phyloP scores from a whole-genome alignment of 73 alveolate species.

The Stentor coeruleus region DNA sequence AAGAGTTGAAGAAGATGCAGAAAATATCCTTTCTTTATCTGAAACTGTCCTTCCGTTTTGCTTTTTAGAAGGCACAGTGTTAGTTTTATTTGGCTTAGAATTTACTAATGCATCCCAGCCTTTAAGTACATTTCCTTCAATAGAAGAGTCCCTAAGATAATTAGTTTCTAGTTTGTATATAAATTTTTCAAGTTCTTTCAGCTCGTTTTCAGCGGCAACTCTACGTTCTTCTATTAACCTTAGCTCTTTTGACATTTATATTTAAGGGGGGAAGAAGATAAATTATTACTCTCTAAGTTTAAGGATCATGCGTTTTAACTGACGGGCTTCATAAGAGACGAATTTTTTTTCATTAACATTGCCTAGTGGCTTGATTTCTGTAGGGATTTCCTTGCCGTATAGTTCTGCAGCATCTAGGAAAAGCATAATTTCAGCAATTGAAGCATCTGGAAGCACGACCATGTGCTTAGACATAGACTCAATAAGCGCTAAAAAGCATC shows the following conservation, averaged over 20 bases:
- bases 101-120: constrained; percentile 19
- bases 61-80: background rate
- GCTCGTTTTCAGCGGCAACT: constrained; percentile 9
- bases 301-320: constrained; percentile 88
- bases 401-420: constrained; percentile 98
- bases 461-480: constrained; percentile 97
- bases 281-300: constrained; percentile 74
- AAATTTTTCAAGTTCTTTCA: constrained; percentile 12
- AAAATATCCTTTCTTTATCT: constrained; percentile 9
- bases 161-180: constrained; percentile 12
- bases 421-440: constrained; percentile 84
- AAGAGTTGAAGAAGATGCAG: constrained; percentile 14
- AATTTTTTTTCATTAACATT: constrained; percentile 83
- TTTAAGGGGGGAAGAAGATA: constrained; percentile 27
- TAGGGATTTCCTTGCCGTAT: constrained; percentile 90
- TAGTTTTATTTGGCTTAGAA: background rate
- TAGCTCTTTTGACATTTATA: constrained; percentile 19
- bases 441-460: constrained; percentile 89
- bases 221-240: background rate
- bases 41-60: background rate
- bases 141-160: constrained; percentile 13
- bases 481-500: constrained; percentile 95
- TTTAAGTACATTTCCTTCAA: constrained; percentile 15
- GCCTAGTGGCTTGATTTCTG: constrained; percentile 77
- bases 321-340: constrained; percentile 95